Base-by-base conservation (phyloP, 2,329 filamentous ascomycete genomes). In the Dothideomycetes sp. region DNA sequence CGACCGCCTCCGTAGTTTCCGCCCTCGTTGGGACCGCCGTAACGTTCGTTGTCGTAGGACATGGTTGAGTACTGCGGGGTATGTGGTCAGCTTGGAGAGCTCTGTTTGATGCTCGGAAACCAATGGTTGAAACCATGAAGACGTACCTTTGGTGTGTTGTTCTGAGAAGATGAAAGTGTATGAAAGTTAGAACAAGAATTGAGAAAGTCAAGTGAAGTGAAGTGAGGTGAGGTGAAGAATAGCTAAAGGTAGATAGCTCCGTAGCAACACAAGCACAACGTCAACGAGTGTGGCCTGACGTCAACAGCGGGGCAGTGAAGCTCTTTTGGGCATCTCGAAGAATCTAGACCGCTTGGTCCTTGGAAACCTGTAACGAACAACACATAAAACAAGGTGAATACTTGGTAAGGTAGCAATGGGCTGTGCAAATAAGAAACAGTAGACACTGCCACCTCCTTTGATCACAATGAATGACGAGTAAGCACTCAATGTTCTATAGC, bases 1-100 rank as follows among this genome's bases (percentile, higher is more conserved):
- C 46, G 37, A 23, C 49, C 45, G 15, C 41, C 41, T 33, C 47
- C 45, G 27, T 47, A 33, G 30, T 44, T 33, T n/a, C n/a, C n/a
- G 15, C 43, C 47, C 13, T 47, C 50, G 13, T 49, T 52, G 45
- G 34, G 42, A 30, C 46, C 44, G 18, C 44, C 48, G 41, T 46
- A 45, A 47, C 53, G 48, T 17, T 47, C 50, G 41, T 59, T 52
- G 51, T 54, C 51, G 48, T 56, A 58, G 37, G 56, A 57, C 56
- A 59, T 59, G 43, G 24, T 53, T 22, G 22, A 24, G 16, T 40
- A 5, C 37, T 32, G 37, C 17, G 11, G 5, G 17, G 10, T 2
- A 17, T 3, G 15, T 4, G 13, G 22, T 40, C 15, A 40, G 29
- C 13, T 32, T 4, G 22, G 22, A 11, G 29, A 10, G 3, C 15